Evolutionary conservation across 1,284 basidiomycete genomes (phyloP).

Genomic region (Malassezia equina): DNA sequence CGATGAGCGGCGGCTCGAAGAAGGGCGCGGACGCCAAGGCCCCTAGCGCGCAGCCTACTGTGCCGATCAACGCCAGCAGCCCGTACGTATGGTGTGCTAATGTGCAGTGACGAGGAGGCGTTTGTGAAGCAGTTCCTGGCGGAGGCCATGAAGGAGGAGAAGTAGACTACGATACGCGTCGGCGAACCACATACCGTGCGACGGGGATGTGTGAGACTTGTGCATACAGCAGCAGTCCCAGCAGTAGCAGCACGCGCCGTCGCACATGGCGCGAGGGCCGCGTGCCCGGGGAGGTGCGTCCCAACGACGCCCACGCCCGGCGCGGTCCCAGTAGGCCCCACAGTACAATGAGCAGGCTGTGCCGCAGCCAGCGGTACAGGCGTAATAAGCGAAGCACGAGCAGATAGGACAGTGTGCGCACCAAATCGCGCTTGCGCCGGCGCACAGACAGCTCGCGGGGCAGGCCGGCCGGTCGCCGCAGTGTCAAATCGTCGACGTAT

Average conservation of each 20-base stretch:
- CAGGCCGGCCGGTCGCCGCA: not conserved
- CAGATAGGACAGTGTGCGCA: constrained; percentile 43
- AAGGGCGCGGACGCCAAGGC: constrained; percentile 19
- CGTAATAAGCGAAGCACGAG: constrained; percentile 41
- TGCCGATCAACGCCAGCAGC: constrained; percentile 2
- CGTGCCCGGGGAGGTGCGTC: not conserved
- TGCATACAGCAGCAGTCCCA: not conserved
- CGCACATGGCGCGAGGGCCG: not conserved
- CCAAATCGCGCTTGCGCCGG: constrained; percentile 36
- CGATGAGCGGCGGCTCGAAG: constrained; percentile 18
- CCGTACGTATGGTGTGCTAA: not conserved
- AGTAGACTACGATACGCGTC: constrained; percentile 4
- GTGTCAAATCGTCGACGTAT: constrained; percentile 18
- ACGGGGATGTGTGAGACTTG: not conserved
- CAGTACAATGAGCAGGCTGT: not conserved
- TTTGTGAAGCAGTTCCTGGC: constrained; percentile 47
- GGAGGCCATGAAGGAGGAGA: constrained; percentile 26
- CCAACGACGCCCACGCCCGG: constrained; percentile 2
- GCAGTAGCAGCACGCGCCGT: constrained; percentile 1
- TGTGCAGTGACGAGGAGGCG: constrained; percentile 39
- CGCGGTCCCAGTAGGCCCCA: constrained; percentile 6
- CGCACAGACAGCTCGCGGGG: constrained; percentile 26
- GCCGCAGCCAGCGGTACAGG: constrained; percentile 25
- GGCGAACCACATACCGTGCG: not conserved
- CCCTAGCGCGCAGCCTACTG: constrained; percentile 5